These are phyloP conservation scores for Emmonsia crescens DNA, from an alignment of 2,329 filamentous ascomycete genomes.

Conservation along the genomic window DNA sequence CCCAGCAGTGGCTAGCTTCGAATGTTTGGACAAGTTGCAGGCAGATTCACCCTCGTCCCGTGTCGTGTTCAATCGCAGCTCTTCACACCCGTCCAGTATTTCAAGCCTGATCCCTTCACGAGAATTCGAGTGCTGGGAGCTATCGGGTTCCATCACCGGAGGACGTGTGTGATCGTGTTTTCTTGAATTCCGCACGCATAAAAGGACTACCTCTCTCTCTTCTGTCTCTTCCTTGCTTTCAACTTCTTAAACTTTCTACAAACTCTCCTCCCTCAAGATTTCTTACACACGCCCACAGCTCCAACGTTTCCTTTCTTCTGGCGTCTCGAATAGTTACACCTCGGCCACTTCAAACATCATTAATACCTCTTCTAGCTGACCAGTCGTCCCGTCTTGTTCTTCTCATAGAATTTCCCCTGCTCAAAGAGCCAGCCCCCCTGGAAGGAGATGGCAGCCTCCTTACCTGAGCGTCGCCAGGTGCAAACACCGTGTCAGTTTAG, in stretches of 20 bases:
- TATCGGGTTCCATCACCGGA: not conserved
- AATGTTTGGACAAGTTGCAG: not conserved
- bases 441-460: not conserved
- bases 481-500: constrained; percentile 12
- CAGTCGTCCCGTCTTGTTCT: not conserved
- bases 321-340: not conserved
- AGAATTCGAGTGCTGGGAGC: not conserved
- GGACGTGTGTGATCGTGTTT: not conserved
- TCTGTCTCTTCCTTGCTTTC: not conserved
- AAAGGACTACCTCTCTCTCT: not conserved
- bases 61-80: not conserved
- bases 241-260: not conserved
- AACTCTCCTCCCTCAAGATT: not conserved
- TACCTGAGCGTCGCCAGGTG: not conserved
- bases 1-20: not conserved
- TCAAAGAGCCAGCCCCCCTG: not conserved
- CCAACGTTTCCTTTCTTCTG: not conserved
- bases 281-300: not conserved
- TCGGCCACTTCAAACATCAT: not conserved
- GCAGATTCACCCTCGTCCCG: not conserved
- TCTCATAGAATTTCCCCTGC: not conserved
- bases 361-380: not conserved
- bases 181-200: not conserved
- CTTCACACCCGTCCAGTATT: not conserved
- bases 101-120: not conserved